phyloP scores from a whole-genome alignment of 495 filamentous ascomycete genomes.

The Apodospora peruviana region DNA sequence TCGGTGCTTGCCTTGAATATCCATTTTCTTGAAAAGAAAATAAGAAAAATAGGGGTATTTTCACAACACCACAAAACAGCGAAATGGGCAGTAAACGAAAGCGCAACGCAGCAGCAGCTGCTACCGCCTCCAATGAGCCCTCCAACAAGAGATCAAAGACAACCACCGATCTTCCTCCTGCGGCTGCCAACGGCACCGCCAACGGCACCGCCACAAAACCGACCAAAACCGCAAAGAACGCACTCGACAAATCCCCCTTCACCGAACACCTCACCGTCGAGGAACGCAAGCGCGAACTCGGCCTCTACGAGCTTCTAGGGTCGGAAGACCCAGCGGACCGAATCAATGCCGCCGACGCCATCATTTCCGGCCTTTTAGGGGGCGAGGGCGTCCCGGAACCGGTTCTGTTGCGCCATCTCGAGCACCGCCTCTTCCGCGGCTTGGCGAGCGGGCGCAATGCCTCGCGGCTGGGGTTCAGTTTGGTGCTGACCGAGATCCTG shows the following conservation, averaged over 20 bases:
- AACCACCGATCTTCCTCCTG: conserved; percentile 10
- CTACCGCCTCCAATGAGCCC: conserved; percentile 25
- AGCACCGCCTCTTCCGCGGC: conserved; percentile 71
- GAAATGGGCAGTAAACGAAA: conserved; percentile 40
- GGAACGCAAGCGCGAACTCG: conserved; percentile 41
- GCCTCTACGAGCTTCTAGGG: conserved; percentile 46
- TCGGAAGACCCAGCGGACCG: conserved; percentile 46
- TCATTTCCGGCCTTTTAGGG: conserved; percentile 40
- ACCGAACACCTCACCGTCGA: conserved; percentile 34
- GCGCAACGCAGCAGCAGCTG: conserved; percentile 30
- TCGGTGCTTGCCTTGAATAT: no score
- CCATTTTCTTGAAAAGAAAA: no score
- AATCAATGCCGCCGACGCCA: conserved; percentile 43
- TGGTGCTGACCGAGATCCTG: conserved; percentile 80
- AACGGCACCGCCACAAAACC: conserved; percentile 24
- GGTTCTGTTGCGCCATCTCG: conserved; percentile 47
- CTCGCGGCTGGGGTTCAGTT: conserved; percentile 82
- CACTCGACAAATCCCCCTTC: conserved; percentile 39
- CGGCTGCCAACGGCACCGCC: conserved; percentile 19
- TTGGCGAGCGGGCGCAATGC: conserved; percentile 87
- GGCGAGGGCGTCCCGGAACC: conserved; percentile 35
- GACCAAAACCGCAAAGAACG: no score
- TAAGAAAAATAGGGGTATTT: no score
- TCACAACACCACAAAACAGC: background rate
- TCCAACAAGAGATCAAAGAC: conserved; percentile 40